Conservation (phyloP, 495 filamentous ascomycete genomes). For the Umbilicaria muhlenbergii region DNA sequence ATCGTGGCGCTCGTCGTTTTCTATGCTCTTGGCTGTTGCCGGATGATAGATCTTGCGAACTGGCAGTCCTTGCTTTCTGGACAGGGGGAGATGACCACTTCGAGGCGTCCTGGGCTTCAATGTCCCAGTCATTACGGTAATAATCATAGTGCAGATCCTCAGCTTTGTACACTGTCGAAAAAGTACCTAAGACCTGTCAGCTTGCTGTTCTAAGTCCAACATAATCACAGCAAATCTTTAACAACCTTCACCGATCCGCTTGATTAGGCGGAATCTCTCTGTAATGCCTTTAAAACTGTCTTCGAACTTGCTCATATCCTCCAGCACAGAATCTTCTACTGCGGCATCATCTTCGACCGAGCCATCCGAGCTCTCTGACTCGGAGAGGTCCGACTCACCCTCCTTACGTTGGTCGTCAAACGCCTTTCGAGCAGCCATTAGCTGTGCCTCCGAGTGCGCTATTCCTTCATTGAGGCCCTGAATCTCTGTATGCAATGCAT, state of each 20-base stretch:
- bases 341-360: constrained; percentile 42
- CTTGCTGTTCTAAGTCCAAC: neutral
- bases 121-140: constrained; percentile 79
- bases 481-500: too few species aligned
- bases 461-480: too few species aligned
- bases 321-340: constrained; percentile 53
- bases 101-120: constrained; percentile 43
- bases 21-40: constrained; percentile 13
- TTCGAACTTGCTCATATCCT: constrained; percentile 79
- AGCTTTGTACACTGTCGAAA: constrained; percentile 96
- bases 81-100: constrained; percentile 47
- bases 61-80: constrained; percentile 28
- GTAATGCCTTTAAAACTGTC: constrained; percentile 70
- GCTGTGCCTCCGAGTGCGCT: too few species aligned
- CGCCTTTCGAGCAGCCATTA: too few species aligned
- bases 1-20: constrained; percentile 38
- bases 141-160: constrained; percentile 82
- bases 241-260: constrained; percentile 88
- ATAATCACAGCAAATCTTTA: neutral
- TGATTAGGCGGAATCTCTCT: constrained; percentile 73
- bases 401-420: constrained; percentile 19
- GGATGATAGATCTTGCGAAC: constrained; percentile 13
- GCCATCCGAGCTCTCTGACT: constrained; percentile 19
- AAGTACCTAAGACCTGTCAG: constrained; percentile 48
- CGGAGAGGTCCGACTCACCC: constrained; percentile 13